phyloP scores from a whole-genome alignment of 2,329 filamentous ascomycete genomes.

The Aspergillus spinulosporus region DNA sequence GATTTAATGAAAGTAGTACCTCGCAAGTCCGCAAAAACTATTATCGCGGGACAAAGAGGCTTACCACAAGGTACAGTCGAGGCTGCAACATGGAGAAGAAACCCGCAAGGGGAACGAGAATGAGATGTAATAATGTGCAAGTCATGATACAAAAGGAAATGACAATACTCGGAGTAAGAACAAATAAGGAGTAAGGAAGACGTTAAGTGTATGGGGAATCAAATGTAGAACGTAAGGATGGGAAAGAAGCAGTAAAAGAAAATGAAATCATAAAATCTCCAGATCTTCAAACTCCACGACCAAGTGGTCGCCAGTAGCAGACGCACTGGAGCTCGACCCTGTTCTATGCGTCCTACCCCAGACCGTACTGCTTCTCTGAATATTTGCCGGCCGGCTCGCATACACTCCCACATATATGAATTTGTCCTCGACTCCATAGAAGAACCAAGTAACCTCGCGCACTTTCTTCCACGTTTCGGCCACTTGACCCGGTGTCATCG shows the following conservation, averaged over 20 bases:
- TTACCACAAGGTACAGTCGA: too few species aligned
- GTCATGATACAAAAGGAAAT: too few species aligned
- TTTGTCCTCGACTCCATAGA: conserved; percentile 61
- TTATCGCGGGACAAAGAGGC: too few species aligned
- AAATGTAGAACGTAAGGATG: too few species aligned
- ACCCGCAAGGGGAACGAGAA: too few species aligned
- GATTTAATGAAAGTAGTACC: too few species aligned
- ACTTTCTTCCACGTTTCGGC: conserved; percentile 57
- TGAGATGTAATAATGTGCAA: too few species aligned
- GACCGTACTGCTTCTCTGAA: conserved; percentile 42
- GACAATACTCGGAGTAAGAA: too few species aligned
- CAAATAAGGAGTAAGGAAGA: too few species aligned
- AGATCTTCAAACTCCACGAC: conserved; percentile 54
- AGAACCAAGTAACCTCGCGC: conserved; percentile 61
- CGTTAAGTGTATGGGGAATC: too few species aligned
- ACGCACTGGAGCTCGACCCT: conserved; percentile 25
- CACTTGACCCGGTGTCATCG: conserved; percentile 40
- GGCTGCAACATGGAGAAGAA: too few species aligned
- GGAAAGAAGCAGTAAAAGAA: neutral
- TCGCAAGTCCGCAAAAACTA: too few species aligned
- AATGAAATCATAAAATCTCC: conserved; percentile 46
- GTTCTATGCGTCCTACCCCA: conserved; percentile 42
- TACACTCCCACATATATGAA: conserved; percentile 60
- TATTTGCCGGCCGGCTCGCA: conserved; percentile 56
- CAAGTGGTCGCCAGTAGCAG: conserved; percentile 39